Conservation (phyloP, 2,329 filamentous ascomycete genomes). For the Talaromyces verruculosus region DNA sequence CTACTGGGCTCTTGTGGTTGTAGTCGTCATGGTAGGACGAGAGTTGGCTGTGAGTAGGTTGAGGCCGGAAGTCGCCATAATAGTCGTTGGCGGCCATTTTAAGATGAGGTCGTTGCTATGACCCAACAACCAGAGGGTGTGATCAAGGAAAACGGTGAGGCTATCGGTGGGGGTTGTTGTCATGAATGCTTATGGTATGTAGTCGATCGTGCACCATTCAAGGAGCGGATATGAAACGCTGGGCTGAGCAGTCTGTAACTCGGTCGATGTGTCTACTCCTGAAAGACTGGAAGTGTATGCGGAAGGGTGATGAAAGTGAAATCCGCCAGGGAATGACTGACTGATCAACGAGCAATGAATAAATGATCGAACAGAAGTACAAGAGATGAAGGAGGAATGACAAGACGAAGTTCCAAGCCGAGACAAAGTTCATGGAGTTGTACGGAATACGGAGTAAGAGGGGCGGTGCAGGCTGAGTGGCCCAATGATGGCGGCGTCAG, state of each 20-base stretch:
- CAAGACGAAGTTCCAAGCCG: background rate
- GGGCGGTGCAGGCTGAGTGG: background rate
- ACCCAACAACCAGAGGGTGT: background rate
- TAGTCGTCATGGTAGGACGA: conserved; percentile 30
- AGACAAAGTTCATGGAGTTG: background rate
- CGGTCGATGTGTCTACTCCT: background rate
- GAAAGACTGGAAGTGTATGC: background rate
- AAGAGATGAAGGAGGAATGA: background rate
- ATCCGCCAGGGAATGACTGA: background rate
- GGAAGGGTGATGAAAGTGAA: background rate
- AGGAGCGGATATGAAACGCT: background rate
- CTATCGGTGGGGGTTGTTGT: background rate
- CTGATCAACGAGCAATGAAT: conserved; percentile 2
- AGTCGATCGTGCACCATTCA: background rate
- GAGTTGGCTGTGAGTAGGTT: conserved; percentile 34
- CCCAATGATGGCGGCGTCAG: background rate
- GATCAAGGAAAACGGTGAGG: conserved; percentile 2
- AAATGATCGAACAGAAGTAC: background rate
- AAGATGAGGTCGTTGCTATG: conserved; percentile 22
- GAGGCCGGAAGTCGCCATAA: conserved; percentile 50
- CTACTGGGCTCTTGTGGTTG: conserved; percentile 28
- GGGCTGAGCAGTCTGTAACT: background rate
- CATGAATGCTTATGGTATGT: background rate
- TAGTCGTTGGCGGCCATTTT: conserved; percentile 67
- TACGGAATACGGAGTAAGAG: conserved; percentile 1